Evolutionary conservation across 345 rosid genomes (phyloP), one percentile per base, ranked within the genome.

Genomic region (Rubroshorea leprosula): DNA sequence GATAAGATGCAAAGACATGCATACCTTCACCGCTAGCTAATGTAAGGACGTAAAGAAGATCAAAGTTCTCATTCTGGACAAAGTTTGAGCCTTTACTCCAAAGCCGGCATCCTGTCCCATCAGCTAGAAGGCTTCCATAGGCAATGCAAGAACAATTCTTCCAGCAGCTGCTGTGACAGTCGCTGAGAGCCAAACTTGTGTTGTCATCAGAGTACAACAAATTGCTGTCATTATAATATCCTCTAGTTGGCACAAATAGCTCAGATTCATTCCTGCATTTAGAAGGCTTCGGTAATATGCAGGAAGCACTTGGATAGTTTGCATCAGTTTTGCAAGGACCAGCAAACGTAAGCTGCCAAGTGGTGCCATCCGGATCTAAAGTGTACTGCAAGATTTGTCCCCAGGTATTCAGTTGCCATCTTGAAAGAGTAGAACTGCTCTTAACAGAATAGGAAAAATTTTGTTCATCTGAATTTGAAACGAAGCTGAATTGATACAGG

Each of bases 161-260:
- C 88, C 88, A 81, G 78, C 86, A 81, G 53, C 62, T 63, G 24
- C 71, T 70, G 57, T 77, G 89, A 58, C 83, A 81, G 58, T 80
- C 89, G 48, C 89, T 83, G 11, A 79, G 58, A 38, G 66, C 72
- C 61, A 67, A 27, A 61, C 56, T 68, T 11, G 61, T 18, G 29
- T 74, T 70, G 23, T 23, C 19, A 31, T 56, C 78, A 39, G 31
- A 48, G 52, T 63, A 67, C 3, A 5, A 14, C 23, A 57, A 45
- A 24, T 29, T 45, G 39, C 15, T 49, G 45, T 72, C 69, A 13
- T 0, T 11, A 19, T 48, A 20, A 29, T 68, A 73, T 31, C 89
- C 92, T 72, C 73, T 82, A 55, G 57, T 74, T 0, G 73, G 76
- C 61, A 52, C 63, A 50, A 80, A 80, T 18, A 66, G 57, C 54